A percentile compares a stretch with the other conserved stretches of the same genome.
Evolutionary conservation across 2,329 filamentous ascomycete species (phyloP).

Genomic region (Akanthomyces uredinophilus): DNA sequence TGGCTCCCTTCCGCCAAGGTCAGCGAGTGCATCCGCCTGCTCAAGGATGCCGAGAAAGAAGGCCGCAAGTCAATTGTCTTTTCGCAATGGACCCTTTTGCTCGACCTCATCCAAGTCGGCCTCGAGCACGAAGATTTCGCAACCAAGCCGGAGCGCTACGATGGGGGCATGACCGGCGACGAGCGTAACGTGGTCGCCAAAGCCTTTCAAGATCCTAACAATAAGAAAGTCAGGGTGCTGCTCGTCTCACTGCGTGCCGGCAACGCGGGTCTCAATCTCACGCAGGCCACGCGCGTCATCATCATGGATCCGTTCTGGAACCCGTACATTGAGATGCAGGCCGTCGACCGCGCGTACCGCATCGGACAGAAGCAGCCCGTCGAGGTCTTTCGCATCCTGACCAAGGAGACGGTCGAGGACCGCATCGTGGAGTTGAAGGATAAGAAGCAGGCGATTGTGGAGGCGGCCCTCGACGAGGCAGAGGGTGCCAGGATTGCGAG

Average conservation of each 20-base stretch:
- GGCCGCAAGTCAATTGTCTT: conserved; percentile 70
- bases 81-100: conserved; percentile 72
- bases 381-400: conserved; percentile 72
- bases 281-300: conserved; percentile 77
- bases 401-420: conserved; percentile 78
- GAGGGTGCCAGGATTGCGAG: conserved; percentile 62
- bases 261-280: conserved; percentile 80
- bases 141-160: conserved; percentile 64
- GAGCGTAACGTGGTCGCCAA: conserved; percentile 65
- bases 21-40: conserved; percentile 67
- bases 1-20: conserved; percentile 81
- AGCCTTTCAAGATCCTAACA: conserved; percentile 54
- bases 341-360: conserved; percentile 82
- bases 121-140: conserved; percentile 56
- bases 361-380: conserved; percentile 75
- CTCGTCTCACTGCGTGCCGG: conserved; percentile 79
- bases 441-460: conserved; percentile 70
- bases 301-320: conserved; percentile 95
- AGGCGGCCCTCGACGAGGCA: conserved; percentile 73
- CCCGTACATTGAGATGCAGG: conserved; percentile 87
- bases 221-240: conserved; percentile 63
- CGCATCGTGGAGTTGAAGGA: conserved; percentile 76
- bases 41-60: conserved; percentile 59
- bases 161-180: conserved; percentile 69
- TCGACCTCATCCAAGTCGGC: conserved; percentile 69